These are phyloP conservation scores for Trichoderma brevicompactum DNA, from an alignment of 2,329 filamentous ascomycete genomes.

Conservation along the genomic window DNA sequence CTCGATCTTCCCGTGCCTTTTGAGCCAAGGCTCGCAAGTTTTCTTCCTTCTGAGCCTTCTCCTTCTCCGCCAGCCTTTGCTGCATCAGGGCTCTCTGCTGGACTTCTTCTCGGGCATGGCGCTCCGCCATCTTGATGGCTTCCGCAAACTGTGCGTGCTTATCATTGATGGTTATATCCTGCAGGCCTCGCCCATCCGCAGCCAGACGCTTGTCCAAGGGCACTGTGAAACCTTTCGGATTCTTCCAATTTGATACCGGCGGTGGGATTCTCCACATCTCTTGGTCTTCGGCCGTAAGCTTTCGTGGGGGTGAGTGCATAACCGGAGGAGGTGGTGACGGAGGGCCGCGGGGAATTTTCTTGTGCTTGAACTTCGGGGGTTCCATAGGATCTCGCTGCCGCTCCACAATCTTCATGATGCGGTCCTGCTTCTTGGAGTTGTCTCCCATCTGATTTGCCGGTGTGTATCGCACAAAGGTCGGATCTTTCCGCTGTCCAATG, in stretches of 20 bases:
- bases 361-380: constrained; percentile 97
- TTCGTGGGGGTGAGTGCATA: constrained; percentile 92
- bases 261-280: constrained; percentile 91
- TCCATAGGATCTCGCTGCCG: constrained; percentile 94
- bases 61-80: constrained; percentile 92
- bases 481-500: constrained; percentile 75
- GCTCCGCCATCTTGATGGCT: constrained; percentile 89
- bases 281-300: constrained; percentile 94
- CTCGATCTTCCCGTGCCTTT: constrained; percentile 84
- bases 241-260: constrained; percentile 98
- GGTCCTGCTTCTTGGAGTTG: constrained; percentile 82
- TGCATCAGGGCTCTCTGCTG: constrained; percentile 93
- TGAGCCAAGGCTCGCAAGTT: constrained; percentile 85
- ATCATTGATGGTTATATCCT: constrained; percentile 96
- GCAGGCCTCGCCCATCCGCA: constrained; percentile 86
- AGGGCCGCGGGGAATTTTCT: constrained; percentile 93
- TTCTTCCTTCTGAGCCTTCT: constrained; percentile 93
- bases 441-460: constrained; percentile 96
- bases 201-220: constrained; percentile 94
- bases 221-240: constrained; percentile 96
- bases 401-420: constrained; percentile 98
- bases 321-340: constrained; percentile 91
- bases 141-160: constrained; percentile 97
- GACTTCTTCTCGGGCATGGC: constrained; percentile 94
- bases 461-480: constrained; percentile 94